These are phyloP conservation scores for Excoecaria agallocha DNA, from an alignment of 345 rosid genomes.

Conservation along the genomic window DNA sequence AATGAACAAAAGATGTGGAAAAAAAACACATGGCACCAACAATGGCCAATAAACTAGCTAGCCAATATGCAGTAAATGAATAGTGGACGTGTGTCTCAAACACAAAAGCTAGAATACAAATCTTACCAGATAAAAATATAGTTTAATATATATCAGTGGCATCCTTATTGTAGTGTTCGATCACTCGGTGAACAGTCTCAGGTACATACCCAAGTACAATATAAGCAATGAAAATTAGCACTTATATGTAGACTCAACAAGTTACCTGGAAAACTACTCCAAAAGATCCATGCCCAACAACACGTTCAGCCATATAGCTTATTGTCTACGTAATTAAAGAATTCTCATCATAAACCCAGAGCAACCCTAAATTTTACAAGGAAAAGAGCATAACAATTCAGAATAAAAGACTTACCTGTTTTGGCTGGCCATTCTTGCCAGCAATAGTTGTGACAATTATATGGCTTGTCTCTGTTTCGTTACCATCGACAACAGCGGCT, in stretches of 20 bases:
- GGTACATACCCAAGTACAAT: conserved; percentile 96
- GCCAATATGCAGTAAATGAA: no score
- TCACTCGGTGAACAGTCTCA: conserved; percentile 85
- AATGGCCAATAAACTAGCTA: no score
- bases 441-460: conserved; percentile 82
- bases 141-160: conserved; percentile 88
- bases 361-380: background rate
- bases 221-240: conserved; percentile 4
- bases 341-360: no score
- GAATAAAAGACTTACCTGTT: conserved; percentile 48
- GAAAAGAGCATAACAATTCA: background rate
- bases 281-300: conserved; percentile 94
- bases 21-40: background rate
- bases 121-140: no score
- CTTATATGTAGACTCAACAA: background rate
- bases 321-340: no score
- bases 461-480: conserved; percentile 80
- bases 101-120: no score
- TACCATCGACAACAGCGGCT: conserved; percentile 82
- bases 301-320: conserved; percentile 97
- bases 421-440: conserved; percentile 76
- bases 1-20: background rate
- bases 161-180: conserved; percentile 81
- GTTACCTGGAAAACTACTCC: conserved; percentile 92
- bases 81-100: no score